Conservation (phyloP, 2,329 filamentous ascomycete species). For the Arthroderma sp. region DNA sequence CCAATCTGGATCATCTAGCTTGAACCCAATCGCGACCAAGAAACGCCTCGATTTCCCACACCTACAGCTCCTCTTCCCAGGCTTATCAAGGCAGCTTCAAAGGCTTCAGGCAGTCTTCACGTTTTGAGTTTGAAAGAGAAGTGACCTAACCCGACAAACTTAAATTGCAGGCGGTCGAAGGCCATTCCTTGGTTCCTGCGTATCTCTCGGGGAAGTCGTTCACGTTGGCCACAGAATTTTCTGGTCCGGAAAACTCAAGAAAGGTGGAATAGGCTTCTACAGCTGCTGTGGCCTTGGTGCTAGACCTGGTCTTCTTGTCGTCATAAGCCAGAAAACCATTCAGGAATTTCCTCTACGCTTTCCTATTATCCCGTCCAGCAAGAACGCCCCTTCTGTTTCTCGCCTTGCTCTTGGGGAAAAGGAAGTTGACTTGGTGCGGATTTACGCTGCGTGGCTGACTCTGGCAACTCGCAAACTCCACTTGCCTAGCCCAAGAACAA, state of each 20-base stretch:
- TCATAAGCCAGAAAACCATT: no score
- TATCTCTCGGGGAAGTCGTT: conserved; percentile 8
- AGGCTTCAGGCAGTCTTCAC: conserved; percentile 1
- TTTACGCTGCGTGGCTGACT: no score
- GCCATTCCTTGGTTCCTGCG: conserved; percentile 8
- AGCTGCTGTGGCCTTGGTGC: conserved; percentile 1
- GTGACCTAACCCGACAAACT: conserved; percentile 10
- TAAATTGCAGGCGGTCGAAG: conserved; percentile 4
- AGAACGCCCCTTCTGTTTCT: no score
- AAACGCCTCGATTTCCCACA: neutral
- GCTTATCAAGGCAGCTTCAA: conserved; percentile 3
- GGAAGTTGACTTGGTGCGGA: no score
- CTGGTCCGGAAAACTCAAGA: no score
- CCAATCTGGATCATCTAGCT: conserved; percentile 1
- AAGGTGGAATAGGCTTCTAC: no score
- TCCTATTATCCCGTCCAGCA: no score
- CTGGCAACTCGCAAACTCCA: no score
- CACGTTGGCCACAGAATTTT: neutral
- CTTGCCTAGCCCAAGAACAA: neutral
- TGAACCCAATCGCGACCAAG: conserved; percentile 4
- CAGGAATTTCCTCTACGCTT: no score
- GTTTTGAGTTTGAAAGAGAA: conserved; percentile 7
- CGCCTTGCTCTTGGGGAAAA: no score
- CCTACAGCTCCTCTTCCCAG: neutral
- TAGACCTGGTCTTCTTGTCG: conserved; percentile 2